These are phyloP conservation scores for Fusarium sulawesiense DNA, from an alignment of 2,329 filamentous ascomycete species.

Conservation along the genomic window DNA sequence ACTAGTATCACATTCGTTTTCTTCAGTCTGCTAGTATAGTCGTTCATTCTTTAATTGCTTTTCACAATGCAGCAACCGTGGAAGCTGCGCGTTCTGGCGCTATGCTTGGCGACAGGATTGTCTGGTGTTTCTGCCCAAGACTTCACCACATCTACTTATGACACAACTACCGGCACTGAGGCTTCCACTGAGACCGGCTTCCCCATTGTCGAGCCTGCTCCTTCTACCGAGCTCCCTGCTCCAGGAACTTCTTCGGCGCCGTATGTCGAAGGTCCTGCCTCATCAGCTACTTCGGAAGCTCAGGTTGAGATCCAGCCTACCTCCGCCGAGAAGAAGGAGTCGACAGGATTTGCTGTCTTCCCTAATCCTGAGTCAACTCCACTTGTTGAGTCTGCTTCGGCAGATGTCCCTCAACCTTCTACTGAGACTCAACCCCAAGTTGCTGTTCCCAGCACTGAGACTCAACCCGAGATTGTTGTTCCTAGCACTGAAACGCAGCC, in stretches of 20 bases:
- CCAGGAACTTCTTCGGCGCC: not conserved
- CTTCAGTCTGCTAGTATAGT: not conserved
- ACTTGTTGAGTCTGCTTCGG: not conserved
- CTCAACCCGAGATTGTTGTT: not conserved
- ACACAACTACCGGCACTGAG: not conserved
- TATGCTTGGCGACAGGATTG: not conserved
- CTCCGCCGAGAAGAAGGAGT: not conserved
- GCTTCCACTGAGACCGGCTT: accelerated
- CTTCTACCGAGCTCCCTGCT: not conserved
- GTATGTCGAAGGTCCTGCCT: not conserved
- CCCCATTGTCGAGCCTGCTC: not conserved
- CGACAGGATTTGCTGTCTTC: not conserved
- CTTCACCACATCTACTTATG: not conserved
- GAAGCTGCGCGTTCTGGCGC: conserved; percentile 20
- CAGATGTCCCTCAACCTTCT: not conserved
- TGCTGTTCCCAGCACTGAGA: not conserved
- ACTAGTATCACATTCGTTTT: not conserved
- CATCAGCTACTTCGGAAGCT: not conserved
- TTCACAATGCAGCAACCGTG: conserved; percentile 7
- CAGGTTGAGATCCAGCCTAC: not conserved
- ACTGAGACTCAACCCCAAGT: not conserved
- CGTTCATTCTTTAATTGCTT: not conserved
- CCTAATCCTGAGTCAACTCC: not conserved
- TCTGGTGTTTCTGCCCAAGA: conserved; percentile 2
- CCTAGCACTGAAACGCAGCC: not conserved